These are phyloP conservation scores for Murraya koenigii DNA, from an alignment of 345 rosid genomes.

Conservation along the genomic window DNA sequence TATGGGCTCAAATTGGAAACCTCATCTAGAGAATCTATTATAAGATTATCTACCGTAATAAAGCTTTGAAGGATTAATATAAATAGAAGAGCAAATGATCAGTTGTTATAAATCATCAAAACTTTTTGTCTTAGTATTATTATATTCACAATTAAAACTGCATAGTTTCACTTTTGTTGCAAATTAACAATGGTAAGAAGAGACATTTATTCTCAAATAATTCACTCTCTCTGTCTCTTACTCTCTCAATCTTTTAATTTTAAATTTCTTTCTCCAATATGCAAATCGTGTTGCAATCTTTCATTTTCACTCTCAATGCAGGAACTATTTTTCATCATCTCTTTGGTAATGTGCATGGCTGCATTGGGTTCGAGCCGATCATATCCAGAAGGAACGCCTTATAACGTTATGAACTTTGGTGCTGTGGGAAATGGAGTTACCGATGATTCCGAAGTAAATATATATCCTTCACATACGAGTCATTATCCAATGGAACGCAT, in stretches of 20 bases:
- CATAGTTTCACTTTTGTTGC: not conserved
- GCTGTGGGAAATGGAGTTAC: conserved; percentile 15
- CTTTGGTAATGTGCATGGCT: not conserved
- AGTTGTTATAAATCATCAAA: not conserved
- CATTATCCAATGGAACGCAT: not conserved
- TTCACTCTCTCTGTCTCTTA: not conserved
- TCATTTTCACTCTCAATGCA: not conserved
- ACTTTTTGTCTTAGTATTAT: no score
- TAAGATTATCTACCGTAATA: no score
- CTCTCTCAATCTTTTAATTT: not conserved
- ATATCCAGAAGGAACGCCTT: not conserved
- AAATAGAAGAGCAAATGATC: not conserved
- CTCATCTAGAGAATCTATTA: no score
- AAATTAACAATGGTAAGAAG: not conserved
- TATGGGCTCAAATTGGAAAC: no score
- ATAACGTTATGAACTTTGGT: not conserved
- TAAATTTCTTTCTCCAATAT: no score
- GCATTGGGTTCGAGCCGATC: not conserved
- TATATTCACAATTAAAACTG: not conserved
- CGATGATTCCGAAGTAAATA: conserved; percentile 50
- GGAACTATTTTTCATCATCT: not conserved
- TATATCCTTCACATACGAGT: not conserved
- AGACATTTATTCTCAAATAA: not conserved
- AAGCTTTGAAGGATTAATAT: not conserved
- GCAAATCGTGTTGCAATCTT: no score